These are phyloP conservation scores for Amanita molliuscula DNA, from an alignment of 768 basidiomycete genomes.

Conservation along the genomic window DNA sequence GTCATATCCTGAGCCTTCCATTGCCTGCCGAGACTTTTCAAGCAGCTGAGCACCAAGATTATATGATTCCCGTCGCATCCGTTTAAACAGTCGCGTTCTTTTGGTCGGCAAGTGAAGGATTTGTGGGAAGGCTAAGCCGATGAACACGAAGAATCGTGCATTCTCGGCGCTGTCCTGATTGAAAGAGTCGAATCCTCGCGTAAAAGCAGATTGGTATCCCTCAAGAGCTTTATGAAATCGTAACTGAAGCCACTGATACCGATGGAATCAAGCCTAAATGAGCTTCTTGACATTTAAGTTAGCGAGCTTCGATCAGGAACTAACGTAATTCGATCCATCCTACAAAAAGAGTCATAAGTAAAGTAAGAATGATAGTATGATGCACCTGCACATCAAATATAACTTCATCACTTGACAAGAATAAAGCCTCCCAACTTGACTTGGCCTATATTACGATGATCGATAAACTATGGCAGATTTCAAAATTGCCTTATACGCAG, in stretches of 20 bases:
- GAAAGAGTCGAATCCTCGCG: constrained; percentile 29
- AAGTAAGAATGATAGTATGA: constrained; percentile 13
- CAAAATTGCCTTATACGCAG: constrained; percentile 33
- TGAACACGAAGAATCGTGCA: constrained; percentile 22
- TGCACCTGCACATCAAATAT: constrained; percentile 40
- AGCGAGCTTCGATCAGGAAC: too few relatives aligned
- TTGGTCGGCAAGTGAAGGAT: constrained; percentile 25
- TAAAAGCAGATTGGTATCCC: constrained; percentile 31
- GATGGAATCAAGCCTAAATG: constrained; percentile 38
- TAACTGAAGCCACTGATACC: constrained; percentile 53
- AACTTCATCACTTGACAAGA: constrained; percentile 17
- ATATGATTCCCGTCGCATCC: constrained; percentile 25
- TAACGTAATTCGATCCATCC: constrained; percentile 38
- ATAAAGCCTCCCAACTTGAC: constrained; percentile 17
- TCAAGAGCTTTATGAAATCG: constrained; percentile 43
- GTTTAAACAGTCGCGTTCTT: constrained; percentile 17
- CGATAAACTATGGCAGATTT: background rate
- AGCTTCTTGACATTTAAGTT: too few relatives aligned
- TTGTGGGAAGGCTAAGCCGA: constrained; percentile 25
- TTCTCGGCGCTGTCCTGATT: constrained; percentile 9
- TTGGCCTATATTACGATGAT: constrained; percentile 20
- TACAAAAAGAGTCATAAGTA: constrained; percentile 1
- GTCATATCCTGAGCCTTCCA: constrained; percentile 19
- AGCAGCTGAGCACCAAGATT: constrained; percentile 29
- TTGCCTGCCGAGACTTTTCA: constrained; percentile 22